These are phyloP conservation scores for Penicillium odoratum DNA, from an alignment of 495 filamentous ascomycete genomes.

Conservation along the genomic window DNA sequence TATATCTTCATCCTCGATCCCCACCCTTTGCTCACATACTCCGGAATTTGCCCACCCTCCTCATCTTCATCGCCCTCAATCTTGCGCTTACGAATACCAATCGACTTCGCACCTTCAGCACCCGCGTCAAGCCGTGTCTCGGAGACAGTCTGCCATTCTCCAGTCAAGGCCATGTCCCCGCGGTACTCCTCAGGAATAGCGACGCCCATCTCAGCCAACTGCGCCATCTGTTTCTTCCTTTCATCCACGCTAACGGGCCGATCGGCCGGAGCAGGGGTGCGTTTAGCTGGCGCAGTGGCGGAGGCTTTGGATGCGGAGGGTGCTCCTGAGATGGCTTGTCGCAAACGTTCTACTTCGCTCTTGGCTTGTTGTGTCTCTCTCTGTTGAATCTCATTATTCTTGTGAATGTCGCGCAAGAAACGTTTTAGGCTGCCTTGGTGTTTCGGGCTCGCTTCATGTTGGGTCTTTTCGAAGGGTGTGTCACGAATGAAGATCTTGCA, in stretches of 20 bases:
- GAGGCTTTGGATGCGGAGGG: conserved; percentile 24
- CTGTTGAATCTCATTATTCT: conserved; percentile 72
- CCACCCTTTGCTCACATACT: conserved; percentile 69
- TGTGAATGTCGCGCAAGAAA: conserved; percentile 83
- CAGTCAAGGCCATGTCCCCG: conserved; percentile 80
- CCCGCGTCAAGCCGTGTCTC: conserved; percentile 47
- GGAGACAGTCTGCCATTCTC: conserved; percentile 80
- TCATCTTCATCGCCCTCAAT: conserved; percentile 55
- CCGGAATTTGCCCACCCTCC: conserved; percentile 60
- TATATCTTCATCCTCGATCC: conserved; percentile 68
- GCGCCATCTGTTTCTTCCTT: conserved; percentile 78
- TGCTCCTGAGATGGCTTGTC: conserved; percentile 64
- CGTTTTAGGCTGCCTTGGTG: conserved; percentile 91
- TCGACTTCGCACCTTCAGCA: conserved; percentile 34
- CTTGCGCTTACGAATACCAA: conserved; percentile 71
- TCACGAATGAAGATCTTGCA: conserved; percentile 90
- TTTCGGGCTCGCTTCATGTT: conserved; percentile 86
- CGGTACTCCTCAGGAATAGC: conserved; percentile 78
- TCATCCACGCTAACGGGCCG: conserved; percentile 60
- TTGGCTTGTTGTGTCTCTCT: conserved; percentile 79
- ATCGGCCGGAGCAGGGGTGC: conserved; percentile 18
- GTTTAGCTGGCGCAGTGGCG: conserved; percentile 26
- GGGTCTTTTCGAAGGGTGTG: conserved; percentile 81
- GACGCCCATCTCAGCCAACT: conserved; percentile 86
- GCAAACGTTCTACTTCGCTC: conserved; percentile 81